Evolutionary conservation across 768 basidiomycete species (phyloP).

Genomic region (Exidia glandulosa): DNA sequence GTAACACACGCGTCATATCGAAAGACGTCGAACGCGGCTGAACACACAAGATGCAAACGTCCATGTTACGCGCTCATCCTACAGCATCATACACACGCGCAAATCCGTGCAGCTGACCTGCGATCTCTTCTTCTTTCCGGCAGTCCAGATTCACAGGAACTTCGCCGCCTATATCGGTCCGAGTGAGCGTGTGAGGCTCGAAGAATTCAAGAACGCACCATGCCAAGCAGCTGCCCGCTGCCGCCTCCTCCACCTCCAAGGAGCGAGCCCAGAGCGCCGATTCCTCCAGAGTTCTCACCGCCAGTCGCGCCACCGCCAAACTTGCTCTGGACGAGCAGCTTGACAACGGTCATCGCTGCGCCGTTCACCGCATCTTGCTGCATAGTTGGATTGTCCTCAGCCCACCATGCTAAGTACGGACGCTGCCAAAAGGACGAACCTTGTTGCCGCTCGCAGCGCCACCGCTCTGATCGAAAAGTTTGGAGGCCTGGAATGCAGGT

Average conservation of each 20-base stretch:
- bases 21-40: neutral
- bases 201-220: constrained; percentile 36
- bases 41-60: no score
- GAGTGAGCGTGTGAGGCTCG: neutral
- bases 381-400: constrained; percentile 9
- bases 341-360: constrained; percentile 79
- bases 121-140: no score
- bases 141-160: constrained; percentile 18
- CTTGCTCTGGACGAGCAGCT: constrained; percentile 47
- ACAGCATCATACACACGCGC: neutral
- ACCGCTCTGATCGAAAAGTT: constrained; percentile 62
- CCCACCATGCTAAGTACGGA: constrained; percentile 5
- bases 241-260: constrained; percentile 61
- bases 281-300: neutral
- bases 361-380: constrained; percentile 72
- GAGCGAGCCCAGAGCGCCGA: constrained; percentile 4
- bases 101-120: no score
- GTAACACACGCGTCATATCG: neutral
- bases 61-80: neutral
- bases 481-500: constrained; percentile 33
- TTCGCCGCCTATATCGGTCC: constrained; percentile 18
- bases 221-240: constrained; percentile 33
- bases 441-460: constrained; percentile 55
- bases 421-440: neutral
- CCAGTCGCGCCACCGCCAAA: constrained; percentile 25